A percentile compares a stretch with the other conserved stretches of the same genome.
These are phyloP conservation scores for Trypanosoma vivax DNA, from an alignment of 208 protist species.

Conservation along the genomic window DNA sequence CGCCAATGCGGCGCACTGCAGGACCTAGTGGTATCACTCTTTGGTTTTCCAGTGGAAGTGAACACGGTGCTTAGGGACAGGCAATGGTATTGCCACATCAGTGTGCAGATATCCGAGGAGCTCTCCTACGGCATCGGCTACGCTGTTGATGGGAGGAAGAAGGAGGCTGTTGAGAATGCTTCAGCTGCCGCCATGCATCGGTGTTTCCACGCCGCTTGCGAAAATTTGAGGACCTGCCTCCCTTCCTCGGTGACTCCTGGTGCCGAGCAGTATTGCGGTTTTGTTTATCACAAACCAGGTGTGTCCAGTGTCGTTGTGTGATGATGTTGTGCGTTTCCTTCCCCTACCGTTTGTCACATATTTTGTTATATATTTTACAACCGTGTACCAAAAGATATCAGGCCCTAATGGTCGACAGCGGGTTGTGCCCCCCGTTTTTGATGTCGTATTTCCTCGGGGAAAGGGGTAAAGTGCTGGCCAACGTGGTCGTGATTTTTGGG, in stretches of 20 bases:
- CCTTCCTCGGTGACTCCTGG: neutral
- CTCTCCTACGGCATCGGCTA: conserved; percentile 29
- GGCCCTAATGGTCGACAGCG: too few species aligned
- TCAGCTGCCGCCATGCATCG: conserved; percentile 12
- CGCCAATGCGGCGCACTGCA: conserved; percentile 1
- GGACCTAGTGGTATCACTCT: conserved; percentile 9
- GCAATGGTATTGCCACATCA: conserved; percentile 54
- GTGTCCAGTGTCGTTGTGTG: neutral
- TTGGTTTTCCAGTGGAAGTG: conserved; percentile 21
- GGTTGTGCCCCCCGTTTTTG: too few species aligned
- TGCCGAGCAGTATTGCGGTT: conserved; percentile 7
- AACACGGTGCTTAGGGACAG: conserved; percentile 14
- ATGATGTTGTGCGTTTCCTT: neutral
- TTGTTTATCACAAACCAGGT: conserved; percentile 14
- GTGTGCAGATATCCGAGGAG: conserved; percentile 27
- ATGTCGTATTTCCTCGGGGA: too few species aligned
- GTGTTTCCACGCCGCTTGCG: conserved; percentile 9
- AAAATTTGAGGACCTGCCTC: neutral
- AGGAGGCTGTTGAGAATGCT: conserved; percentile 38
- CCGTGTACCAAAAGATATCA: too few species aligned
- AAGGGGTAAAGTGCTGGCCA: too few species aligned
- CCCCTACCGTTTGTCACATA: neutral
- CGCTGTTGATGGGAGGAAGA: conserved; percentile 30
- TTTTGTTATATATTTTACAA: conserved; percentile 2
- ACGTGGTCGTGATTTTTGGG: too few species aligned